Evolutionary conservation across 169 alveolate species (phyloP), one percentile per base, ranked within the genome.

Genomic region (Theileria orientalis): DNA sequence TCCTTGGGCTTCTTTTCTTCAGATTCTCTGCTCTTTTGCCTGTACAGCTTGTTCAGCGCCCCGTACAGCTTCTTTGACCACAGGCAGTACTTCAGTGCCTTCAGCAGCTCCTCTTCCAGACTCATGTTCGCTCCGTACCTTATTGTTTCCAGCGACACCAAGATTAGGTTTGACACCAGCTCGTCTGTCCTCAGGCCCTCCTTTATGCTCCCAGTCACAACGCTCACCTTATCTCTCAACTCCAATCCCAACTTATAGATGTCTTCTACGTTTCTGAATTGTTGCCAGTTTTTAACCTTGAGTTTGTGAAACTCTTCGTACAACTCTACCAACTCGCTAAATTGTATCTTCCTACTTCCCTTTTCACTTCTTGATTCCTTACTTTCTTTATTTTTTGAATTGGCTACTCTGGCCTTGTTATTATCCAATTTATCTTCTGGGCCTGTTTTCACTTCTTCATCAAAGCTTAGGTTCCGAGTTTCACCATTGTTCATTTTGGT

Each of bases 71-170:
- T 64, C 27, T 64, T 64, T 7, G 23, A 19, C 74, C 74, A 64
- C 21, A 46, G 69, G 35, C 74, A 64, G 47, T 64, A 64, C 23
- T 46, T 64, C 0, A 64, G 42, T 11, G 74, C 19, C 47, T 64
- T 42, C 21, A 32, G n/a, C 19, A 64, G 6, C 21, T 40, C 23
- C 6, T 44, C 8, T 5, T 64, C 68, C 2, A 46, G 63, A n/a
- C 60, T 74, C 75, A 78, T 11, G 25, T 52, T 69, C n/a, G 83
- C 83, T 16, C 86, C 86, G 27, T 57, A 78, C 33, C 67, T 78
- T 14, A 78, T 66, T 14, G 70, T 62, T 25, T 70, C 83, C 13
- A 78, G n/a, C 13, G 74, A 40, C 2, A 78, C 74, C 69, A 78
- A 11, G 13, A 78, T 74, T 1, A 78, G 30, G 32, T 69, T 73